Base-by-base conservation (phyloP, 208 protist species). In the Porcisia deanei region DNA sequence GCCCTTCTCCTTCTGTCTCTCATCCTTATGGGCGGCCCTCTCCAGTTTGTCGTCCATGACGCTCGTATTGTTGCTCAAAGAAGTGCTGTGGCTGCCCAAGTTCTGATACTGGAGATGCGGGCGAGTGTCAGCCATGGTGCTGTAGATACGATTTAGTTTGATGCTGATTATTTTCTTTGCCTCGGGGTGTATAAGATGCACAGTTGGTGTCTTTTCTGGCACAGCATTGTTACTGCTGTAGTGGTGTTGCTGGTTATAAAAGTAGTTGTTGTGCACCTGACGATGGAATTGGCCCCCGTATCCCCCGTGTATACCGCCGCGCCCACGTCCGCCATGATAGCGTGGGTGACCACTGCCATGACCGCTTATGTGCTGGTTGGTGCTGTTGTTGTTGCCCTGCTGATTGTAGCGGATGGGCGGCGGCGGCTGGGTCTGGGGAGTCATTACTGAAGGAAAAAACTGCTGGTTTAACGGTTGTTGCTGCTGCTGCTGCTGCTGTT, bases 131-230 rank as follows among this genome's bases (percentile, higher is more conserved):
- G 85, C 88, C 85, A 88, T 85, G 34, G 88, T 88, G 70, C 59
- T 77, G 76, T 90, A 89, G 64, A 92, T 85, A 71, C 88, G 88
- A 65, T 92, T 92, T 59, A 90, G 81, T 77, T 92, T 92, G 57
- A 92, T 79, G 81, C 77, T 73, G 60, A 87, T 76, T 43, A 86
- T 77, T 69, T 86, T 79, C 67, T 76, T 67, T 8, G 88, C 88
- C 37, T 76, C 75, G 9, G 88, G 88, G 73, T 92, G 71, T 25
- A 78, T 69, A 7, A 92, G 53, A 43, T 82, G 86, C 41, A 90
- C 70, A 47, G 88, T 92, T 37, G 83, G 85, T 14, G 88, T 92
- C 84, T 85, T 86, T 80, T 92, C 88, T 20, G 88, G 88, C 64
- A 92, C 85, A n/a, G 85, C 85, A 75, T 92, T 92, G 78, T 92